These are phyloP conservation scores for Scalesia atractyloides DNA, from an alignment of 129 eudicot species.

Conservation along the genomic window DNA sequence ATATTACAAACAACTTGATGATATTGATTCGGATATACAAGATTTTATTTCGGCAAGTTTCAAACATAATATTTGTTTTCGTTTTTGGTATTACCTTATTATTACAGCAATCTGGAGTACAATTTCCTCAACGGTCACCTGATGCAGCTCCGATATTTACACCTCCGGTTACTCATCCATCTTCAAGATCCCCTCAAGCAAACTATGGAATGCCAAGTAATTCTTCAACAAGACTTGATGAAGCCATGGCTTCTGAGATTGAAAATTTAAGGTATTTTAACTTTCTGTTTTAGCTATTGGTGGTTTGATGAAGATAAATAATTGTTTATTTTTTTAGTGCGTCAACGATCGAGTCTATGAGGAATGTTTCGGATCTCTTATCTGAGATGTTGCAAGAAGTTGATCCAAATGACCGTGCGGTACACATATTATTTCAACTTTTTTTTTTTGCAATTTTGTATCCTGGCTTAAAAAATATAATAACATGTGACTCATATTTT, in stretches of 20 bases:
- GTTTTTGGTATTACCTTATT: slow-evolving; percentile 8
- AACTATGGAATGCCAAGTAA: slow-evolving; percentile 86
- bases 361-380: slow-evolving; percentile 67
- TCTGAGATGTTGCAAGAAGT: slow-evolving; percentile 87
- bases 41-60: neutral
- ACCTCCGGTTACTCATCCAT: slow-evolving; percentile 68
- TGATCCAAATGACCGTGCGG: slow-evolving; percentile 69
- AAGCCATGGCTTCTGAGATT: slow-evolving; percentile 82
- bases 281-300: neutral
- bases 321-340: slow-evolving; percentile 36
- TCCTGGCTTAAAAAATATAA: neutral
- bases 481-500: slow-evolving; percentile 19
- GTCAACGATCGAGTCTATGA: slow-evolving; percentile 68
- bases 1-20: neutral
- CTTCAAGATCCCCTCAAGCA: slow-evolving; percentile 54
- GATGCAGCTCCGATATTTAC: slow-evolving; percentile 77
- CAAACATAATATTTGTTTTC: neutral
- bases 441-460: neutral
- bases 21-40: slow-evolving; percentile 16
- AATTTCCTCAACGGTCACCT: slow-evolving; percentile 67
- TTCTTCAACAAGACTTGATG: slow-evolving; percentile 81
- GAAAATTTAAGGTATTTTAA: slow-evolving; percentile 59
- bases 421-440: slow-evolving; percentile 23
- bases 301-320: slow-evolving; percentile 7
- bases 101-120: slow-evolving; percentile 55